These are phyloP conservation scores for Aureobasidium subglaciale DNA, from an alignment of 2,329 filamentous ascomycete genomes.

Conservation along the genomic window DNA sequence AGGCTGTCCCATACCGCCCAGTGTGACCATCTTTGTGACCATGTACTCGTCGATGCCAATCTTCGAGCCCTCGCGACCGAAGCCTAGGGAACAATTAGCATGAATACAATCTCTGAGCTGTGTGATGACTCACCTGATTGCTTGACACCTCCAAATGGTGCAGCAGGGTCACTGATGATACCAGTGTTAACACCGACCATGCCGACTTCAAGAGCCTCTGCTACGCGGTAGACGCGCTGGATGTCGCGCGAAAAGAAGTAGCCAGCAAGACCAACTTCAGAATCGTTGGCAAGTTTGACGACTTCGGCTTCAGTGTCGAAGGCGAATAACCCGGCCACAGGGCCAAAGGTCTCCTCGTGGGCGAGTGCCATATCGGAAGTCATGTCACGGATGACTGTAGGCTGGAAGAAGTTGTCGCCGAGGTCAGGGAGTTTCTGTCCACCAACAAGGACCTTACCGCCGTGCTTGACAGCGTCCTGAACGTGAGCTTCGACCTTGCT, in stretches of 20 bases:
- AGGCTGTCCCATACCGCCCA: slow-evolving; percentile 56
- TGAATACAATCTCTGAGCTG: background rate
- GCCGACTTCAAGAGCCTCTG: slow-evolving; percentile 67
- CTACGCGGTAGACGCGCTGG: slow-evolving; percentile 52
- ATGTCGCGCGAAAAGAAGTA: slow-evolving; percentile 77
- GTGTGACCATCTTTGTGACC: slow-evolving; percentile 41
- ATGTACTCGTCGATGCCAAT: slow-evolving; percentile 45
- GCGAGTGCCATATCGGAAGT: slow-evolving; percentile 77
- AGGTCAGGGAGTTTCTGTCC: slow-evolving; percentile 67
- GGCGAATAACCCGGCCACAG: slow-evolving; percentile 80
- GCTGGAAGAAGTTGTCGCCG: slow-evolving; percentile 80
- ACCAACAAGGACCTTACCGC: slow-evolving; percentile 66
- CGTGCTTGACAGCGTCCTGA: slow-evolving; percentile 68
- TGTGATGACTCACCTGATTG: slow-evolving; percentile 18
- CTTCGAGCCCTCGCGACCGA: slow-evolving; percentile 44
- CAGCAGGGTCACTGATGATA: slow-evolving; percentile 41
- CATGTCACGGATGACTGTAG: slow-evolving; percentile 84
- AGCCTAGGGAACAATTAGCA: slow-evolving; percentile 28
- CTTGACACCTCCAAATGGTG: slow-evolving; percentile 37
- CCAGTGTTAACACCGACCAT: slow-evolving; percentile 66
- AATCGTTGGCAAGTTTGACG: slow-evolving; percentile 69
- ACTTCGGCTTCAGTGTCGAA: slow-evolving; percentile 89
- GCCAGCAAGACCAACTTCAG: slow-evolving; percentile 82
- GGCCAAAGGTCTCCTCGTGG: slow-evolving; percentile 89
- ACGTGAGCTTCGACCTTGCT: slow-evolving; percentile 75